A percentile compares a stretch with the other conserved stretches of the same genome.
phyloP scores from a whole-genome alignment of 2,329 filamentous ascomycete species.

The Cylindrodendrum hubeiense region DNA sequence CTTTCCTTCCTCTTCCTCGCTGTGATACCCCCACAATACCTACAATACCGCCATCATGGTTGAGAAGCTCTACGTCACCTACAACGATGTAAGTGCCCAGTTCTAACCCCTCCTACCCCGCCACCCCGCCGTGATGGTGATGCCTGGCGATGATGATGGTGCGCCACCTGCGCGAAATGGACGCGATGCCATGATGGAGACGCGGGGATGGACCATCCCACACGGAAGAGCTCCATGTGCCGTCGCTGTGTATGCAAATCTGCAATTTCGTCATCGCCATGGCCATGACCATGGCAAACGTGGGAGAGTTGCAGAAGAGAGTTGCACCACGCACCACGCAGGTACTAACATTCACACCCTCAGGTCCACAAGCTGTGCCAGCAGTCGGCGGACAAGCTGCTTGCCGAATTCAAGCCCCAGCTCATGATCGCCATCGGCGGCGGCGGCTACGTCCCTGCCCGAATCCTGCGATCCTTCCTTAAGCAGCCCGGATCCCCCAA shows the following conservation, averaged over 20 bases:
- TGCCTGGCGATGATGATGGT: constrained; percentile 30
- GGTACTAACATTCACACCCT: constrained; percentile 32
- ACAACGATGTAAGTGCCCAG: constrained; percentile 80
- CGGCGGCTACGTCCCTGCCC: constrained; percentile 95
- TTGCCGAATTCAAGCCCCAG: constrained; percentile 88
- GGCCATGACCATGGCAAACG: background rate
- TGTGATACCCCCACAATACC: constrained; percentile 24
- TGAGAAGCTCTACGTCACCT: constrained; percentile 90
- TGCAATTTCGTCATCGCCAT: background rate
- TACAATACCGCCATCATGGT: constrained; percentile 70
- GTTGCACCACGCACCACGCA: background rate
- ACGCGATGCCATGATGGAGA: background rate
- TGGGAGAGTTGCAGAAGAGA: background rate
- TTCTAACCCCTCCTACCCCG: constrained; percentile 38
- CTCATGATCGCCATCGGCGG: constrained; percentile 99
- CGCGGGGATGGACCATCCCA: background rate
- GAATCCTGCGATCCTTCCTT: constrained; percentile 97
- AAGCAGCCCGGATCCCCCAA: constrained; percentile 89
- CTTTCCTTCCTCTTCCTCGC: constrained; percentile 22
- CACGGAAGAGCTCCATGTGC: background rate
- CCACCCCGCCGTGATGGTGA: constrained; percentile 40
- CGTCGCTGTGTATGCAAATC: background rate
- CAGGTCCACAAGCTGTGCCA: constrained; percentile 99
- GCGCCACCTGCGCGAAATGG: constrained; percentile 24
- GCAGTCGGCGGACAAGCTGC: constrained; percentile 82